A percentile compares a stretch with the other conserved stretches of the same genome.
Evolutionary conservation across 2,329 filamentous ascomycete genomes (phyloP).

Genomic region (Aspergillus pseudoviridinutans): DNA sequence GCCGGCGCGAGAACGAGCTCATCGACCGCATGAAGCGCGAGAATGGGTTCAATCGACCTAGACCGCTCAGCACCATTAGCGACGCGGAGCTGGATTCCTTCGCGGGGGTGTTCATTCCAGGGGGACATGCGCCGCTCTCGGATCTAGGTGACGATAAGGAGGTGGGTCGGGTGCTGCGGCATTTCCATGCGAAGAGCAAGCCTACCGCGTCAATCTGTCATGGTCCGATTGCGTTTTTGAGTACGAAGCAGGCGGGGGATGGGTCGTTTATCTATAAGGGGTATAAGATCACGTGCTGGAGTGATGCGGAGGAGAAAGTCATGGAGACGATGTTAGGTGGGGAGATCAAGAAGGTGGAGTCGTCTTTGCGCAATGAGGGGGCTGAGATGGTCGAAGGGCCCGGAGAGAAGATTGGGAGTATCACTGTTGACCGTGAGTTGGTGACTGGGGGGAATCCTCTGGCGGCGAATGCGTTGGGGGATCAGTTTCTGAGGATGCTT

Average conservation of each 20-base stretch:
- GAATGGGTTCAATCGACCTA: conserved; percentile 40
- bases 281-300: conserved; percentile 45
- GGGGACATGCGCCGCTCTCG: conserved; percentile 43
- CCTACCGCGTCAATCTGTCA: conserved; percentile 47
- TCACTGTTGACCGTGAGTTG: conserved; percentile 43
- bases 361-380: conserved; percentile 35
- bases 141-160: conserved; percentile 42
- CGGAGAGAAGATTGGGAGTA: conserved; percentile 37
- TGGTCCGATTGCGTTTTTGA: conserved; percentile 44
- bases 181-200: conserved; percentile 40
- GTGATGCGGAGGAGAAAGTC: conserved; percentile 44
- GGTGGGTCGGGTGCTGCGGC: conserved; percentile 40
- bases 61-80: conserved; percentile 36
- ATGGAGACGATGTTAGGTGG: conserved; percentile 45
- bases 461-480: conserved; percentile 29
- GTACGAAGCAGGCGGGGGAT: conserved; percentile 34
- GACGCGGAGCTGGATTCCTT: conserved; percentile 39
- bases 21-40: conserved; percentile 45
- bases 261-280: conserved; percentile 43
- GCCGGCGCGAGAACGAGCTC: conserved; percentile 37
- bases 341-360: conserved; percentile 43
- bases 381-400: conserved; percentile 44
- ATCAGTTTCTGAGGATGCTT: conserved; percentile 32
- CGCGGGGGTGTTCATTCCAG: conserved; percentile 43
- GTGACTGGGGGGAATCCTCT: conserved; percentile 32